Evolutionary conservation across 1,284 basidiomycete species (phyloP), one percentile per base, ranked within the genome.

Genomic region (Malassezia restricta): DNA sequence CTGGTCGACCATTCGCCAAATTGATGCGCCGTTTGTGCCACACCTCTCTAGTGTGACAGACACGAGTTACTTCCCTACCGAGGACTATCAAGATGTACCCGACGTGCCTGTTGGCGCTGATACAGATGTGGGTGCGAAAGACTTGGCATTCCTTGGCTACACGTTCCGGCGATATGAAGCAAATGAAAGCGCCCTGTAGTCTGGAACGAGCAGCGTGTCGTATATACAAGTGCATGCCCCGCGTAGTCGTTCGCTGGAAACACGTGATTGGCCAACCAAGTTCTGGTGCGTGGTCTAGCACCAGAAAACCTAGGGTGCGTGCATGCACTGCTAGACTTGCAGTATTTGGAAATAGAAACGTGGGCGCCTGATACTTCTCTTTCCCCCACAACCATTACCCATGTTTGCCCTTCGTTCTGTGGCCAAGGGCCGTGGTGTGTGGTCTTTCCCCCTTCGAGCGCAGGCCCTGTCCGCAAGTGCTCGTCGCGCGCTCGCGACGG

Each of bases 41-140:
- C 86, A 85, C 57, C 78, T 98, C 44, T 84, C 75, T 69, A 71
- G 47, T 30, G 85, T 88, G 68, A 94, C 89, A 20, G 91, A 95
- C 71, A 95, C 90, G 1, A 87, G 84, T 7, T 95, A 95, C 77
- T 96, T 95, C 83, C 91, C 91, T 1, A 91, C 87, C 20, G 91
- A 96, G 63, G 92, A 96, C 72, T 82, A 94, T 53, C 84, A 86
- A 57, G 84, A 89, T 66, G 82, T 87, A 11, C 77, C 79, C 1
- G 78, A 89, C 56, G 82, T 66, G 17, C 70, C 70, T 1, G 31
- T 47, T 5, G 68, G 68, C 4, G 68, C 69, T 0, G 69, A 72
- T 24, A 49, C 58, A 6, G 63, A 63, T 9, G 62, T 63, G 9
- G 66, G 63, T n/a, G 65, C 58, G 48, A 68, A 66, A 51, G 68